Conservation (phyloP, 2,329 filamentous ascomycete genomes). For the Bipolaris victoriae region DNA sequence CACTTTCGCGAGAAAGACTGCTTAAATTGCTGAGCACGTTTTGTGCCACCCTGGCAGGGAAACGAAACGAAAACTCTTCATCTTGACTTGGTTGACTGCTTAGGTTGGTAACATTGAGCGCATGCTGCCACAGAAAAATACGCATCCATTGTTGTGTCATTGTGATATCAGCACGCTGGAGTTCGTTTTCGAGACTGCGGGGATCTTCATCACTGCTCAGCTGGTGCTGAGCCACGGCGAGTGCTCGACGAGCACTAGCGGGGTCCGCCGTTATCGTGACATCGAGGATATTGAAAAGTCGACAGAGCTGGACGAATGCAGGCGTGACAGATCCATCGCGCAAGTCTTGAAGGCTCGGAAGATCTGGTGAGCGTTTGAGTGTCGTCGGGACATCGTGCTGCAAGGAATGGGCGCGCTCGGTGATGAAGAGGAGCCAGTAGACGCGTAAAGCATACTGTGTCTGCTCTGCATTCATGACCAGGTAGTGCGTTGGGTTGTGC, state of each 20-base stretch:
- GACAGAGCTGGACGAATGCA: slow-evolving; percentile 44
- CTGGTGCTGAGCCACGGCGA: slow-evolving; percentile 42
- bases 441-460: slow-evolving; percentile 39
- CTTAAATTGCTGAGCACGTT: slow-evolving; percentile 40
- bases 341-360: slow-evolving; percentile 38
- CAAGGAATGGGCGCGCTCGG: slow-evolving; percentile 45
- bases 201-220: slow-evolving; percentile 39
- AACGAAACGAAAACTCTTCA: slow-evolving; percentile 46
- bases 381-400: slow-evolving; percentile 45
- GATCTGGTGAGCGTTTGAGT: slow-evolving; percentile 38
- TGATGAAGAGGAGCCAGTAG: slow-evolving; percentile 48
- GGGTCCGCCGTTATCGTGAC: slow-evolving; percentile 44
- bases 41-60: slow-evolving; percentile 44
- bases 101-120: slow-evolving; percentile 43
- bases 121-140: slow-evolving; percentile 47
- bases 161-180: slow-evolving; percentile 46
- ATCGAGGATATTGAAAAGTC: slow-evolving; percentile 44
- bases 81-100: slow-evolving; percentile 34
- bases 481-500: slow-evolving; percentile 36
- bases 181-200: slow-evolving; percentile 41
- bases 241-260: slow-evolving; percentile 35
- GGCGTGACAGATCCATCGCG: slow-evolving; percentile 42
- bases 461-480: slow-evolving; percentile 32
- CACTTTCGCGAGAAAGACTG: slow-evolving; percentile 39
- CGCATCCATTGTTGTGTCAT: slow-evolving; percentile 50